Base-by-base conservation (phyloP, 2,329 filamentous ascomycete species). In the Ceratocystis papillata region DNA sequence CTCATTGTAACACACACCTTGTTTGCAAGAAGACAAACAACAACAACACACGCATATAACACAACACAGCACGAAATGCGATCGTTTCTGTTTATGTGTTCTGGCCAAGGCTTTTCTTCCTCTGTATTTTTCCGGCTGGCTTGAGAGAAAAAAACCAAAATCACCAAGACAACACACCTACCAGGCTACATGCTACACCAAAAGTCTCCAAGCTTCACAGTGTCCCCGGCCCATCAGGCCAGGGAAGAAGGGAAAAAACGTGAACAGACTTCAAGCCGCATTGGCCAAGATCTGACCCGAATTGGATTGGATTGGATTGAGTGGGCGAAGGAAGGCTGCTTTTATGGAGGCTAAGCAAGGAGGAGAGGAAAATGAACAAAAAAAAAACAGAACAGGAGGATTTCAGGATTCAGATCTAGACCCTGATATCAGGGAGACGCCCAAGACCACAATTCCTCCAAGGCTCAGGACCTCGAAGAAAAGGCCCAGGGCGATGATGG, bases 211-310 rank as follows among this genome's bases (percentile, higher is more conserved):
- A 37, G 55, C 17, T 37, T 30, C 28, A 28, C 28, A 25, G 17
- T 33, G 28, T 37, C 8, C n/a, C 48, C 48, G 20, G 48, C 2
- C n/a, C 48, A 25, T n/a, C 22, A 20, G 5, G 10, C 37, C 12
- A 41, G 12, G 37, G 37, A 41, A 15, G n/a, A 22, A n/a, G 17
- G 17, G 46, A 48, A 25, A 15, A 55, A 28, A 55, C 10, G 50
- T 55, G n/a, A 59, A 59, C 55, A 33, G 10, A 59, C 55, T 59
- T 53, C 22, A 59, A 20, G 30, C 28, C 30, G 55, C 55, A 59
- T n/a, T 30, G 28, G 30, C 30, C 55, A 37, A 33, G 55, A 59
- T 37, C 55, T 59, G 55, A 37, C n/a, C 55, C 33, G 28, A 28
- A 17, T 57, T 10, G 8, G 55, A 17, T 57, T 10, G 8, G 33